A percentile compares a stretch with the other conserved stretches of the same genome.
phyloP scores from a whole-genome alignment of 2,329 filamentous ascomycete genomes.

The Cadophora malorum region DNA sequence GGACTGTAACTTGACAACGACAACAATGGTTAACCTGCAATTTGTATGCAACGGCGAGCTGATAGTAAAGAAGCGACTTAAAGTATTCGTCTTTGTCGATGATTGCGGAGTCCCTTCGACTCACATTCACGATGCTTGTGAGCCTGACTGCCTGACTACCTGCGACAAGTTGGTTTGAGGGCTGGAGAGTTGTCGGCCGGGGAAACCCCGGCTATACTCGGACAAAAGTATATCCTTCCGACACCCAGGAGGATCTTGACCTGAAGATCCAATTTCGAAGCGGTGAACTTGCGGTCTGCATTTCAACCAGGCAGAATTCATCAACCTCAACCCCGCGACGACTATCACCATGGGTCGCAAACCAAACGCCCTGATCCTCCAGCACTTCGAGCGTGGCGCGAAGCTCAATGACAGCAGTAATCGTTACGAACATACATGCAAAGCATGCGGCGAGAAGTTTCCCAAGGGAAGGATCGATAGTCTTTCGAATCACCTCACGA shows the following conservation, averaged over 20 bases:
- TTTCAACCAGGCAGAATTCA: constrained; percentile 7
- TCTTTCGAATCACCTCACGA: constrained; percentile 80
- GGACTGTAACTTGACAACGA: no score
- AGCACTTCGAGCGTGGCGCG: constrained; percentile 85
- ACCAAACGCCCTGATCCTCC: constrained; percentile 65
- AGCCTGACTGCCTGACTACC: no score
- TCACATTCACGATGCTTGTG: not conserved
- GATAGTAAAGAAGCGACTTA: not conserved
- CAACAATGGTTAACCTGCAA: no score
- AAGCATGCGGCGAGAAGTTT: constrained; percentile 85
- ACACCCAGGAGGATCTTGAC: not conserved
- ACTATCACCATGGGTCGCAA: constrained; percentile 35
- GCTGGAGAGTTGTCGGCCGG: not conserved
- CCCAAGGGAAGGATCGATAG: constrained; percentile 88
- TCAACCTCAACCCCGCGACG: constrained; percentile 5
- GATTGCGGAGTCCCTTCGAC: not conserved
- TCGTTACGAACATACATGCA: constrained; percentile 90
- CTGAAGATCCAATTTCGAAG: constrained; percentile 5
- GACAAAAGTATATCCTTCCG: not conserved
- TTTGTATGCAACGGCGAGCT: no score
- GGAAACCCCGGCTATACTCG: not conserved
- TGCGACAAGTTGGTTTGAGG: no score
- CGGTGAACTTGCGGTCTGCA: constrained; percentile 13
- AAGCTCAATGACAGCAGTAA: constrained; percentile 92
- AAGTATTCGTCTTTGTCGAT: not conserved